A percentile compares a stretch with the other conserved stretches of the same genome.
These are phyloP conservation scores for Fraxinus sp. DNA, from an alignment of 305 asterid species.

Conservation along the genomic window DNA sequence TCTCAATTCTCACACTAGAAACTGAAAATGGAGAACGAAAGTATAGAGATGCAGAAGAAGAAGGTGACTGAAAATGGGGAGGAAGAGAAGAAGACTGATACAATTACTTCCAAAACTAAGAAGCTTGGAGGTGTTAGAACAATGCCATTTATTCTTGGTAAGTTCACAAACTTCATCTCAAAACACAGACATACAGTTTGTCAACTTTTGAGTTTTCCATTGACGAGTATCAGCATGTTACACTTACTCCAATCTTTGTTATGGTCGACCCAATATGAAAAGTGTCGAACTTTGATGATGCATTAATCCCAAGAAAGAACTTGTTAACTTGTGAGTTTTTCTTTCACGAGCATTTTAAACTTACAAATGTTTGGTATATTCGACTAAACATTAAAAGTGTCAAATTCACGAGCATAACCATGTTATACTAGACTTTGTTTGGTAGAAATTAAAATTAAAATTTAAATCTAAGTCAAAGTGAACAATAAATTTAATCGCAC, in stretches of 20 bases:
- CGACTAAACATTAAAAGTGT: not conserved
- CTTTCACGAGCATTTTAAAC: not conserved
- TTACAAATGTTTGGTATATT: too few relatives aligned
- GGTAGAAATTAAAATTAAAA: too few relatives aligned
- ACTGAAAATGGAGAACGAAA: slow-evolving; percentile 26
- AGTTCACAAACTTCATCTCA: not conserved
- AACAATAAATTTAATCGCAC: too few relatives aligned
- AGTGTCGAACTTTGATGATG: not conserved
- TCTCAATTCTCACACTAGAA: slow-evolving; percentile 14
- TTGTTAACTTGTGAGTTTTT: not conserved
- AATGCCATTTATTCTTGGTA: slow-evolving; percentile 70
- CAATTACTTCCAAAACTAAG: slow-evolving; percentile 9
- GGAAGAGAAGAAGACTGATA: slow-evolving; percentile 23
- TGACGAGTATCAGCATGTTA: not conserved
- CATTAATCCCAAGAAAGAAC: not conserved
- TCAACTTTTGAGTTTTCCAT: not conserved
- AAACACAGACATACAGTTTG: not conserved
- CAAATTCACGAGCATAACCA: not conserved
- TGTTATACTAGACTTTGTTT: too few relatives aligned
- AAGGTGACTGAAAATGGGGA: slow-evolving; percentile 39
- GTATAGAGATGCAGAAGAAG: slow-evolving; percentile 27
- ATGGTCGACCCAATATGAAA: not conserved
- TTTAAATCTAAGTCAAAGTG: too few relatives aligned
- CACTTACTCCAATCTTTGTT: not conserved
- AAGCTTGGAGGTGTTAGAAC: slow-evolving; percentile 60